phyloP scores from a whole-genome alignment of 2,329 filamentous ascomycete genomes.

The Diaporthe sp. region DNA sequence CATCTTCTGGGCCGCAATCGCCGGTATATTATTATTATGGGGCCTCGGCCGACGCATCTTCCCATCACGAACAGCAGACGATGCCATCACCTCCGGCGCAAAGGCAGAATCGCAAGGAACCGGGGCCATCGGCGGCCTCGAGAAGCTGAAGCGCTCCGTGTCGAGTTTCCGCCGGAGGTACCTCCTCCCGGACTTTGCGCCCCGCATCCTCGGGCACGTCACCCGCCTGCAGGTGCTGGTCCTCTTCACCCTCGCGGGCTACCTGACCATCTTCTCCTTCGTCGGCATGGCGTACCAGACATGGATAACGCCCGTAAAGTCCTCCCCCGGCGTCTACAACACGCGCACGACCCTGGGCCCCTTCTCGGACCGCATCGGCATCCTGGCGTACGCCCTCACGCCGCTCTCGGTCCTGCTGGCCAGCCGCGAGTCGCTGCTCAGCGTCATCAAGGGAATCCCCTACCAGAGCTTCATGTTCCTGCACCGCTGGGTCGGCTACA shows the following conservation, averaged over 20 bases:
- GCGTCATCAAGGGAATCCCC: conserved; percentile 76
- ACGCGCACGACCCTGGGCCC: conserved; percentile 74
- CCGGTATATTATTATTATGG: conserved; percentile 56
- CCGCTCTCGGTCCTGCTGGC: conserved; percentile 75
- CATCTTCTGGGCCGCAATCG: conserved; percentile 60
- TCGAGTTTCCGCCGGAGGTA: conserved; percentile 53
- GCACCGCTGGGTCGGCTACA: conserved; percentile 79
- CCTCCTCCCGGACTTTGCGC: conserved; percentile 70
- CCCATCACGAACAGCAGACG: background rate
- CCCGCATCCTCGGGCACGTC: conserved; percentile 71
- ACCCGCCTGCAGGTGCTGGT: conserved; percentile 75
- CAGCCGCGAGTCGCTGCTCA: conserved; percentile 77
- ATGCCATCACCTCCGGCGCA: background rate
- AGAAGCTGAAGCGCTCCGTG: conserved; percentile 29
- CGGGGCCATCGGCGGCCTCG: conserved; percentile 10
- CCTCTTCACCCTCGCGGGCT: conserved; percentile 66
- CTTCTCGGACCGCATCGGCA: conserved; percentile 75
- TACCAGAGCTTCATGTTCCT: conserved; percentile 84
- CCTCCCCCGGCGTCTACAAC: conserved; percentile 65
- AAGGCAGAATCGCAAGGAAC: background rate
- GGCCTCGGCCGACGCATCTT: conserved; percentile 44
- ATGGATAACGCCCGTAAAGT: conserved; percentile 77
- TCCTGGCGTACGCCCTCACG: conserved; percentile 79
- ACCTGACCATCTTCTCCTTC: conserved; percentile 76
- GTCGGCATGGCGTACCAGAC: conserved; percentile 74